Evolutionary conservation across 495 filamentous ascomycete species (phyloP).

Genomic region (Cercophora sp.): DNA sequence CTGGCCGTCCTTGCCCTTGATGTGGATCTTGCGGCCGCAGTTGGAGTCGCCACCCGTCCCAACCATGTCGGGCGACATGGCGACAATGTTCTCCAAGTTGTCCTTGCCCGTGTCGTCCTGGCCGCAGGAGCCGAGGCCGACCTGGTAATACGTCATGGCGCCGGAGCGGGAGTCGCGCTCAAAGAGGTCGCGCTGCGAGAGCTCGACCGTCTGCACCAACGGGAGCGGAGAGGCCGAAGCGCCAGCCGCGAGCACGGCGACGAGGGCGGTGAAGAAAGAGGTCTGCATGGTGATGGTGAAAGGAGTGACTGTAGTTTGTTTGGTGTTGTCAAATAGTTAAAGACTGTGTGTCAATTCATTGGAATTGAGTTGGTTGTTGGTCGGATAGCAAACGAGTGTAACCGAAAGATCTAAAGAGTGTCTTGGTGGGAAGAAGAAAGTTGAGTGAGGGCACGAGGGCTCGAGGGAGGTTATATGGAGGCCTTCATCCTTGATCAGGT

Average conservation of each 20-base stretch:
- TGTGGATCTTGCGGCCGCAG: slow-evolving; percentile 61
- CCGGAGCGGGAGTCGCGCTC: slow-evolving; percentile 14
- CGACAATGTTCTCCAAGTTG: slow-evolving; percentile 34
- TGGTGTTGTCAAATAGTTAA: background rate
- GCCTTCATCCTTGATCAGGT: too few relatives aligned
- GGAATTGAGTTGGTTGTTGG: background rate
- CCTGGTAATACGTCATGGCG: slow-evolving; percentile 43
- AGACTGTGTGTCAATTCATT: background rate
- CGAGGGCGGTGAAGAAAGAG: background rate
- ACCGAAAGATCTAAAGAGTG: too few relatives aligned
- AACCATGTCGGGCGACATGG: slow-evolving; percentile 30
- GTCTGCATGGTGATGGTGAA: slow-evolving; percentile 12
- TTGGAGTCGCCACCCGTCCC: slow-evolving; percentile 40
- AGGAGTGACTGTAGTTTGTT: slow-evolving; percentile 6
- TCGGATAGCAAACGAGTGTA: background rate
- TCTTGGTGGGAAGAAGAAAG: too few relatives aligned
- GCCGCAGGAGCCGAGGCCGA: slow-evolving; percentile 39
- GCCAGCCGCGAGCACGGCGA: slow-evolving; percentile 3
- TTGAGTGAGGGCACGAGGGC: too few relatives aligned
- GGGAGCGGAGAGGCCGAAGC: slow-evolving; percentile 1
- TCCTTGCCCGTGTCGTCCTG: slow-evolving; percentile 34
- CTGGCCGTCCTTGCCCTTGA: slow-evolving; percentile 49
- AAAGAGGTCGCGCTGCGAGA: too few relatives aligned
- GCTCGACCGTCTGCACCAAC: background rate
- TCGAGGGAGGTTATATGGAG: too few relatives aligned